These are phyloP conservation scores for Kodamaea lidongshanica DNA, from an alignment of 805 yeast genomes.

Conservation along the genomic window DNA sequence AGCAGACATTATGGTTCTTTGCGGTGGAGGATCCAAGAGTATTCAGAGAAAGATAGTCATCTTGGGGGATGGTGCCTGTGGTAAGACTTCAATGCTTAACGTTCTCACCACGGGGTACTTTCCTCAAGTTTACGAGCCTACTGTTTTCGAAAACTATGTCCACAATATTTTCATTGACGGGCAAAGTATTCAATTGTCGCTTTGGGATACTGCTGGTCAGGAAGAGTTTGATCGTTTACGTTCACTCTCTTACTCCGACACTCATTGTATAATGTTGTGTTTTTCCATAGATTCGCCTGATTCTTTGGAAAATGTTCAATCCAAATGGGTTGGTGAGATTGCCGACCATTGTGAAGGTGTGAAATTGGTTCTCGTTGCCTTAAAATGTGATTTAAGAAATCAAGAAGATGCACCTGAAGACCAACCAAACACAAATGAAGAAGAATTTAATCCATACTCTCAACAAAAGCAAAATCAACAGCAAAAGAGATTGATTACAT, in stretches of 20 bases:
- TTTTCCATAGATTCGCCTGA: conserved; percentile 92
- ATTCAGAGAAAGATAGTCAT: conserved; percentile 91
- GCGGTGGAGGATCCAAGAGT: conserved; percentile 38
- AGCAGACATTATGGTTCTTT: conserved; percentile 33
- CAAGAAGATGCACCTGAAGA: conserved; percentile 45
- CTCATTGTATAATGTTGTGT: conserved; percentile 95
- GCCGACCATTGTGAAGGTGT: conserved; percentile 97
- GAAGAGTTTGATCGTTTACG: conserved; percentile 95
- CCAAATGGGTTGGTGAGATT: conserved; percentile 96
- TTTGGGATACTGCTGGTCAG: conserved; percentile 99
- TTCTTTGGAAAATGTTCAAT: conserved; percentile 89
- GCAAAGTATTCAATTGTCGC: conserved; percentile 81
- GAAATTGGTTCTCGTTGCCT: conserved; percentile 84
- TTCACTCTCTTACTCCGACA: conserved; percentile 87
- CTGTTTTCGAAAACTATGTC: conserved; percentile 94
- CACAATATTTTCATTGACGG: conserved; percentile 96
- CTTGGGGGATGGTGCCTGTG: conserved; percentile 98
- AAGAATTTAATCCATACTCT: conserved; percentile 32
- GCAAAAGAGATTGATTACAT: conserved; percentile 58
- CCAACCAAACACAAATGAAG: conserved; percentile 12
- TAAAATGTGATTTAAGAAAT: conserved; percentile 87
- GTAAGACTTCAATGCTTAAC: conserved; percentile 89
- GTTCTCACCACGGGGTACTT: conserved; percentile 96
- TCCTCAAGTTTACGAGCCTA: conserved; percentile 97
- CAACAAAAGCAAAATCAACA: conserved; percentile 23